Conservation (phyloP, 805 yeast genomes). For the Spathaspora girioi region DNA sequence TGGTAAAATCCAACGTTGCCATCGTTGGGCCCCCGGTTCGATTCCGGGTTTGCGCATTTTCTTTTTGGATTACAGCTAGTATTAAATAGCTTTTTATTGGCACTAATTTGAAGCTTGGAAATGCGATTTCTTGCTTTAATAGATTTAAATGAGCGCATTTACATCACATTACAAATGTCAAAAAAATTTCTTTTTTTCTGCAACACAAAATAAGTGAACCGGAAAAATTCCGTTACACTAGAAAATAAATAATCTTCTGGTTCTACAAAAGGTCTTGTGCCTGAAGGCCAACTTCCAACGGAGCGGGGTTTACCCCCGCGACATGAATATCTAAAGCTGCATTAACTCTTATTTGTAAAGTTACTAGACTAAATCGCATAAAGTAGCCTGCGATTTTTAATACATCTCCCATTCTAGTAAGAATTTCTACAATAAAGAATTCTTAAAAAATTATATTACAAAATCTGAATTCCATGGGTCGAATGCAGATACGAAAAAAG, state of each 20-base stretch:
- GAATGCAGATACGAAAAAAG: neutral
- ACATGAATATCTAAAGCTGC: too few species aligned
- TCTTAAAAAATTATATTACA: too few species aligned
- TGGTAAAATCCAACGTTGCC: conserved; percentile 31
- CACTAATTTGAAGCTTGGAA: neutral
- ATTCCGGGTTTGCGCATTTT: conserved; percentile 28
- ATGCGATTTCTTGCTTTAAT: too few species aligned
- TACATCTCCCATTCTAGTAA: neutral
- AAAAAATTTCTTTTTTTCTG: neutral
- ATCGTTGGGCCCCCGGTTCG: conserved; percentile 33
- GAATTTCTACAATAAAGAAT: too few species aligned
- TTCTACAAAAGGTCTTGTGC: neutral
- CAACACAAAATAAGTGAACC: neutral
- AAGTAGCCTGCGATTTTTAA: neutral
- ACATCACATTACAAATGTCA: neutral
- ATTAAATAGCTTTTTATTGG: neutral
- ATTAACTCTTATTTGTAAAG: too few species aligned
- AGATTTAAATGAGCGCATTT: too few species aligned
- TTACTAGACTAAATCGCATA: too few species aligned
- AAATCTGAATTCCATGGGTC: neutral
- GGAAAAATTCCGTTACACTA: neutral
- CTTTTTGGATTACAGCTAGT: neutral
- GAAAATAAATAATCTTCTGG: neutral
- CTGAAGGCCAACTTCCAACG: too few species aligned
- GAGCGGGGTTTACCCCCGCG: too few species aligned